Evolutionary conservation across 208 protist genomes (phyloP).

Genomic region (Porcisia hertigi): DNA sequence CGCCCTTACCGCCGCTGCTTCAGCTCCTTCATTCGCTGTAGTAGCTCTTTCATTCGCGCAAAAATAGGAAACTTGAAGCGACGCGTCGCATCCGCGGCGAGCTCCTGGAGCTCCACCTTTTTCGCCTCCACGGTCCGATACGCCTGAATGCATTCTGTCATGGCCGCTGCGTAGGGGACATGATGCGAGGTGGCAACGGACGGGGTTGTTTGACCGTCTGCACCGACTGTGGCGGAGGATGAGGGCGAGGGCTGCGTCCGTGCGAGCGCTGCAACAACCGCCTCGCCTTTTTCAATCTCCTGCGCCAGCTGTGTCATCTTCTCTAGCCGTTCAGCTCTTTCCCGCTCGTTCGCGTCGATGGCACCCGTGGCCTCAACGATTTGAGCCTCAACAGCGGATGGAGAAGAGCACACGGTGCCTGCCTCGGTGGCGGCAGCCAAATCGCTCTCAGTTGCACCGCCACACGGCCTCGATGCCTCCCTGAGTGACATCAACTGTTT

Average conservation of each 20-base stretch:
- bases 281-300: slow-evolving; percentile 25
- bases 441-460: neutral
- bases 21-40: slow-evolving; percentile 81
- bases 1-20: slow-evolving; percentile 46
- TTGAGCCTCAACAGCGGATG: slow-evolving; percentile 9
- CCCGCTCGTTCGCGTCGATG: slow-evolving; percentile 39
- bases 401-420: neutral
- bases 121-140: slow-evolving; percentile 69
- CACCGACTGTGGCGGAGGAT: neutral
- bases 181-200: neutral
- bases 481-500: slow-evolving; percentile 23
- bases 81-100: slow-evolving; percentile 82
- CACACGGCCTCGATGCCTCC: neutral
- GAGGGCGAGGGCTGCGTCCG: neutral
- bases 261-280: slow-evolving; percentile 13
- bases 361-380: slow-evolving; percentile 27
- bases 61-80: slow-evolving; percentile 89
- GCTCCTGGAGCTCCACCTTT: slow-evolving; percentile 56
- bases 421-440: neutral
- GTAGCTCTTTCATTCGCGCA: slow-evolving; percentile 82
- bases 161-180: slow-evolving; percentile 44
- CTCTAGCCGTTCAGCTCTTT: slow-evolving; percentile 23
- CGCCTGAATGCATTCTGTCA: slow-evolving; percentile 70
- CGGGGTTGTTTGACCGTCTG: neutral
- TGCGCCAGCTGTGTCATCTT: slow-evolving; percentile 25